Percentiles rank a stretch among this genome's conserved stretches.
Evolutionary conservation across 2,329 filamentous ascomycete genomes (phyloP).

Genomic region (Coniochaeta prunicola): DNA sequence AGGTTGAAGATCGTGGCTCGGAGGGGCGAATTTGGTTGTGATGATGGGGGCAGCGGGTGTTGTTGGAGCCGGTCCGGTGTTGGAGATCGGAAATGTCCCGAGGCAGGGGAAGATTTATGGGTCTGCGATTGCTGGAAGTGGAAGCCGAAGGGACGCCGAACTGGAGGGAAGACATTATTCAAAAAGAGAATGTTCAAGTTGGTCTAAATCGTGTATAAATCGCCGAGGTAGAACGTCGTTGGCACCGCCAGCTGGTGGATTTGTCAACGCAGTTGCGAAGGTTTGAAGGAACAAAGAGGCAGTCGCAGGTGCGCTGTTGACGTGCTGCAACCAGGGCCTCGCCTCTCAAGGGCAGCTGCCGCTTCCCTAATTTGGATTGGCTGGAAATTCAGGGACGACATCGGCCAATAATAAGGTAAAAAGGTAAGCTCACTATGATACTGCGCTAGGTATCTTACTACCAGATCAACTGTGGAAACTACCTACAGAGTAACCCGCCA

Average conservation of each 20-base stretch:
- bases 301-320: background rate
- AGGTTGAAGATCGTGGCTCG: background rate
- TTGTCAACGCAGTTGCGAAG: background rate
- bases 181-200: background rate
- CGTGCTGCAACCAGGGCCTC: background rate
- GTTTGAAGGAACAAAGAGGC: background rate
- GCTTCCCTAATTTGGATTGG: background rate
- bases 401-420: too few species aligned
- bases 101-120: background rate
- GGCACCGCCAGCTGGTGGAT: conserved; percentile 1
- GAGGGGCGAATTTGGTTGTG: background rate
- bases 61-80: background rate
- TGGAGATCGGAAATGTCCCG: background rate
- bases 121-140: background rate
- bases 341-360: background rate
- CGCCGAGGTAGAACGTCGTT: background rate
- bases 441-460: too few species aligned
- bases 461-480: too few species aligned
- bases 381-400: background rate
- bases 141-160: background rate
- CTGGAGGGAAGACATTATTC: background rate
- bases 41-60: background rate
- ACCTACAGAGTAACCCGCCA: too few species aligned
- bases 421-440: too few species aligned
- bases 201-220: background rate